A percentile compares a stretch with the other conserved stretches of the same genome.
These are phyloP conservation scores for Tanozyma kutaoensis DNA, from an alignment of 805 yeast species.

Conservation along the genomic window DNA sequence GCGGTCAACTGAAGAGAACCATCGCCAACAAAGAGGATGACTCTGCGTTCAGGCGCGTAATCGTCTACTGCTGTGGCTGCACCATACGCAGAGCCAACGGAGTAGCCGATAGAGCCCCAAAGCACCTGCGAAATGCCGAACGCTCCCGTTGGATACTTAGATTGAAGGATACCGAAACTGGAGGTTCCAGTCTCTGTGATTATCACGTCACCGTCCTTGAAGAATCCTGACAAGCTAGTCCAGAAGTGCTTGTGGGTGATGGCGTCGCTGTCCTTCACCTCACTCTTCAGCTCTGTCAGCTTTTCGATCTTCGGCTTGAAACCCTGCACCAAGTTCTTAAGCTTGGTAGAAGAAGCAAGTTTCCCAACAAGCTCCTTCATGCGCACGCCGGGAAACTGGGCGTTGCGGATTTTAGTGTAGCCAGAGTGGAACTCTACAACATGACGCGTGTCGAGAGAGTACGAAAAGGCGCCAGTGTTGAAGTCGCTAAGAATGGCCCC, in stretches of 20 bases:
- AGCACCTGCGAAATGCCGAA: slow-evolving; percentile 62
- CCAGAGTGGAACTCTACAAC: slow-evolving; percentile 72
- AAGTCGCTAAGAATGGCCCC: slow-evolving; percentile 81
- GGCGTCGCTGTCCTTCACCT: neutral
- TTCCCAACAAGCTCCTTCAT: slow-evolving; percentile 36
- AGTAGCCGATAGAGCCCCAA: slow-evolving; percentile 67
- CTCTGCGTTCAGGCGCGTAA: slow-evolving; percentile 47
- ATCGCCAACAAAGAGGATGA: slow-evolving; percentile 58
- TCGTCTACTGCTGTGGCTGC: slow-evolving; percentile 60
- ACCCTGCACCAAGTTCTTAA: too few relatives aligned
- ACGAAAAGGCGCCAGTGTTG: slow-evolving; percentile 82
- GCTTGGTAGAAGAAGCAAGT: too few relatives aligned
- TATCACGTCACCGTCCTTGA: slow-evolving; percentile 52
- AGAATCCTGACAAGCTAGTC: slow-evolving; percentile 50
- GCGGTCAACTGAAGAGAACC: slow-evolving; percentile 67
- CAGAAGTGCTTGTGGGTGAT: slow-evolving; percentile 56
- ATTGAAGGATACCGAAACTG: slow-evolving; percentile 56
- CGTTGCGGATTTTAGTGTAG: slow-evolving; percentile 55
- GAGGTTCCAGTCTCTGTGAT: slow-evolving; percentile 69
- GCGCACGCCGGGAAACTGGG: slow-evolving; percentile 60
- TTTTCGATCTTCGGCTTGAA: too few relatives aligned
- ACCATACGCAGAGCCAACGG: slow-evolving; percentile 57
- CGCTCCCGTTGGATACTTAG: slow-evolving; percentile 49
- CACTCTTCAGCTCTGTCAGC: too few relatives aligned
- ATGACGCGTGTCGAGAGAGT: slow-evolving; percentile 61